Percentiles rank a stretch among this genome's conserved stretches.
Evolutionary conservation across 1,284 basidiomycete species (phyloP).

Genomic region (Phylloboletellus chloephorus): DNA sequence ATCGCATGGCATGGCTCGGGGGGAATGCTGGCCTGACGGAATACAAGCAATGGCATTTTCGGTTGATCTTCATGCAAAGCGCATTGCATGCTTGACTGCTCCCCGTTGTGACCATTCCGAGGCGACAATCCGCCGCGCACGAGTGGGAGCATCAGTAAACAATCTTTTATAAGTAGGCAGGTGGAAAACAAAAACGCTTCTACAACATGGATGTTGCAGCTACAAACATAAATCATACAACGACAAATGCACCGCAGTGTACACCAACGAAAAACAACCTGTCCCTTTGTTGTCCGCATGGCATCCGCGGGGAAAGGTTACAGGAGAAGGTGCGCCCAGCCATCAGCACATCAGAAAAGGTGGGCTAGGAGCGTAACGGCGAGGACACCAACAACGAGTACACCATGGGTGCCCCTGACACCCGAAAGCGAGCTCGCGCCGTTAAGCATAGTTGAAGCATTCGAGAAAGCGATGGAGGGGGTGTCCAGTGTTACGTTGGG

Average conservation of each 20-base stretch:
- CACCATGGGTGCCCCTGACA: conserved; percentile 12
- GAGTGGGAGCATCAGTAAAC: background rate
- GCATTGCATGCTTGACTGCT: no score
- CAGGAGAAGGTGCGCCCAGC: no score
- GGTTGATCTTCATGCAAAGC: no score
- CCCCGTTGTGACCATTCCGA: no score
- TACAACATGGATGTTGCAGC: background rate
- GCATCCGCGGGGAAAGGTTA: background rate
- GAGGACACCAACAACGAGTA: conserved; percentile 16
- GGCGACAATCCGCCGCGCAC: no score
- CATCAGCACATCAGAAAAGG: conserved; percentile 21
- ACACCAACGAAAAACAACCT: background rate
- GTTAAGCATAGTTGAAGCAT: conserved; percentile 46
- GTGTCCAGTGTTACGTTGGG: conserved; percentile 46
- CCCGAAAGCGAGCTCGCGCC: conserved; percentile 24
- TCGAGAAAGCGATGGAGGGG: conserved; percentile 51
- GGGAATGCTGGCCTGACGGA: background rate
- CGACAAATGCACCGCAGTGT: background rate
- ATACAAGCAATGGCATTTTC: no score
- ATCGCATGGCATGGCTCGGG: no score
- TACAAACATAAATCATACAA: background rate
- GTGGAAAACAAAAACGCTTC: background rate
- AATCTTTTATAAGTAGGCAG: background rate
- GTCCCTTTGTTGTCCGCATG: background rate
- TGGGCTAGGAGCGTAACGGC: conserved; percentile 23